These are phyloP conservation scores for Mycena haematopus DNA, from an alignment of 768 basidiomycete genomes.

Conservation along the genomic window DNA sequence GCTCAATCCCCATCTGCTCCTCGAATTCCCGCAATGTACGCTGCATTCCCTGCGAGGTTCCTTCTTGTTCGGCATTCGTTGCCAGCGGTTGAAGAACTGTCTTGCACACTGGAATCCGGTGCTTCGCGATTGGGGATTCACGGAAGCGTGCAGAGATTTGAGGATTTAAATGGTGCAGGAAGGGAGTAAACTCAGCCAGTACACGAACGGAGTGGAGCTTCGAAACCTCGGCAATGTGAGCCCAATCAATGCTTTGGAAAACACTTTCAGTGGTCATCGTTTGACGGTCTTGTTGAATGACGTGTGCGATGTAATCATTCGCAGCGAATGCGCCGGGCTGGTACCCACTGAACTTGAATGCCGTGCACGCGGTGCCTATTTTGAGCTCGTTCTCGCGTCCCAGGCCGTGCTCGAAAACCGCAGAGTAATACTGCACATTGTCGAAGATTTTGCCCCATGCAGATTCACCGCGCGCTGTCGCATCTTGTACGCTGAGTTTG, in stretches of 20 bases:
- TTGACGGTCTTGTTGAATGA: neutral
- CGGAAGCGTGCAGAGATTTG: neutral
- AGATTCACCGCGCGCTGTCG: neutral
- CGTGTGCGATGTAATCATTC: neutral
- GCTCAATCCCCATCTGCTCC: neutral
- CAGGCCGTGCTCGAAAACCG: slow-evolving; percentile 4
- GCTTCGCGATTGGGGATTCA: neutral
- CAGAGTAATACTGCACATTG: neutral
- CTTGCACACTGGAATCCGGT: neutral
- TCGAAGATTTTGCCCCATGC: neutral
- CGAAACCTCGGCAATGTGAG: neutral
- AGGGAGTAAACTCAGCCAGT: neutral
- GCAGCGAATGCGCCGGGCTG: slow-evolving; percentile 4
- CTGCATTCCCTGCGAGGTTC: neutral
- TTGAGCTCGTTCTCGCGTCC: neutral
- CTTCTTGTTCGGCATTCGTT: neutral
- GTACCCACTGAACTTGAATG: neutral
- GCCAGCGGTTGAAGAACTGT: neutral
- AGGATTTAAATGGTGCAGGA: neutral
- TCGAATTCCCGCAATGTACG: neutral
- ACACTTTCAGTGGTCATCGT: neutral
- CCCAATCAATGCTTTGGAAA: slow-evolving; percentile 3
- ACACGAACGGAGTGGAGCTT: neutral
- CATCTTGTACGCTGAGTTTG: neutral
- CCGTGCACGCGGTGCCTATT: slow-evolving; percentile 1